Base-by-base conservation (phyloP, 2,329 filamentous ascomycete species). In the Mycosphaerelloides madeirae region DNA sequence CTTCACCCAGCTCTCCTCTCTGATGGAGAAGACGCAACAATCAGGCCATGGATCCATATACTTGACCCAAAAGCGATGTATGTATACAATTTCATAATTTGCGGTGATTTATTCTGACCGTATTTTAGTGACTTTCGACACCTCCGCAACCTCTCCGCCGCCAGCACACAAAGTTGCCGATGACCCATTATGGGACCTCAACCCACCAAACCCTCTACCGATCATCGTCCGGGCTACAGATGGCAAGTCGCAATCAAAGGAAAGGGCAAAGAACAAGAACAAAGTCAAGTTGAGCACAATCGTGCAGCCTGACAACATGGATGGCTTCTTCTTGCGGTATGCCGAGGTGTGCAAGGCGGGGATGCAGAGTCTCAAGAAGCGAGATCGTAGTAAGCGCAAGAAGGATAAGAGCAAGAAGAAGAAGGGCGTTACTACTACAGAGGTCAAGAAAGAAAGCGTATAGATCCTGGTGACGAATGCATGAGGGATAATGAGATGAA, bases 321-420 rank as follows among this genome's bases (percentile, higher is more conserved):
- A 94, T 42, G 72, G 66, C 0, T 98, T 98, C 63, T 98, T 89
- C 65, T 71, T 74, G 22, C 77, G 80, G 40, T 98, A 97, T 70
- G 90, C 89, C 16, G 93, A 97, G 56, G 77, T 89, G 3, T 96
- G 90, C 70, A 96, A 95, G 72, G 73, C 77, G 0, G 88, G 89
- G 5, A 96, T 97, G 89, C 76, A 79, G 38, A 83, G 84, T 6
- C 65, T 98, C 69, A 97, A 95, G 79, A 95, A 95, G 64, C 78
- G 93, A 56, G 91, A 97, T 69, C 79, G 89, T 62, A 95, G 85
- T 68, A 91, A 87, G 76, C 82, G 83, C 55, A 86, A 85, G 70
- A 80, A 79, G 72, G 87, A 85, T 64, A 82, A 85, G 57, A 85
- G 85, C 65, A 87, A 85, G 52, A 87, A 84, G 71, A 81, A 76